Conservation (phyloP, 371 early-diverging fungal genomes). For the Rhizomucor miehei region DNA sequence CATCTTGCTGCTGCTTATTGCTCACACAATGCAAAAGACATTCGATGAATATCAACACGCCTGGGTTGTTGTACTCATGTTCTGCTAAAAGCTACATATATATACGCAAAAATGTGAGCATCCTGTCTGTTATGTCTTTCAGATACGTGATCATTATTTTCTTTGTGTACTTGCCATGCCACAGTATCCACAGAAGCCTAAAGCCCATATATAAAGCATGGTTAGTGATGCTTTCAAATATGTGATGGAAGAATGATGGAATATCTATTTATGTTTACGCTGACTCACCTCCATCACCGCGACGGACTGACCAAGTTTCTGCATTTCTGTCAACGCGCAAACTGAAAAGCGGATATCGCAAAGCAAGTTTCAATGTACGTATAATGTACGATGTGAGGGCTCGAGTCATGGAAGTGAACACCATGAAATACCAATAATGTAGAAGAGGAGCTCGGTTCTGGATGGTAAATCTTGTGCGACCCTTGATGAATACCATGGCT, state of each 20-base stretch:
- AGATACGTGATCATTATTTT: too few relatives aligned
- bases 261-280: not conserved
- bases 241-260: not conserved
- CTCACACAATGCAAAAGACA: conserved; percentile 20
- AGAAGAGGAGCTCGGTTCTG: conserved; percentile 40
- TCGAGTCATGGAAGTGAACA: conserved; percentile 49
- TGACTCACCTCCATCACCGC: conserved; percentile 43
- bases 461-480: conserved; percentile 24
- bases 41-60: conserved; percentile 34
- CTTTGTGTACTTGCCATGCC: conserved; percentile 36
- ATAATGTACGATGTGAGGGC: conserved; percentile 49
- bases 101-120: too few relatives aligned
- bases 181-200: conserved; percentile 44
- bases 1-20: conserved; percentile 1
- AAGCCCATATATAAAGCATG: too few relatives aligned
- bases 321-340: conserved; percentile 48
- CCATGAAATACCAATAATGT: conserved; percentile 53
- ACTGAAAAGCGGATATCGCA: conserved; percentile 47
- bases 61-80: conserved; percentile 48
- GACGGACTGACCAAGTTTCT: conserved; percentile 53
- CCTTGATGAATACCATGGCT: conserved; percentile 34
- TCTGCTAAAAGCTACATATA: conserved; percentile 40
- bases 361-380: conserved; percentile 32
- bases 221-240: not conserved
- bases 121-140: too few relatives aligned